Percentiles rank a stretch among this genome's conserved stretches.
Conservation (phyloP, 2,329 filamentous ascomycete genomes). For the Colletotrichum filicis region DNA sequence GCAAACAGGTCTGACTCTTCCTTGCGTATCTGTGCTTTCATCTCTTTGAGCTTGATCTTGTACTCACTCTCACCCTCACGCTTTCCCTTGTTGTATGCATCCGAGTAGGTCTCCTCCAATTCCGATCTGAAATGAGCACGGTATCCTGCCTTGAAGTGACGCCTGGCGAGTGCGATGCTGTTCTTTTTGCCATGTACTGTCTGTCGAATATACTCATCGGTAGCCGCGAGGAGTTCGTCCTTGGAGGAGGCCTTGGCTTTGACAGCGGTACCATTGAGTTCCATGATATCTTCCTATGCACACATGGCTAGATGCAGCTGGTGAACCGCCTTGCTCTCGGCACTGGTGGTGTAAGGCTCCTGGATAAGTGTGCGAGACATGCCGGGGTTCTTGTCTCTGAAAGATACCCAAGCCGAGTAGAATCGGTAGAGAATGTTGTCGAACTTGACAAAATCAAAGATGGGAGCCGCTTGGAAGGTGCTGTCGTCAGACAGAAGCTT, state of each 20-base stretch:
- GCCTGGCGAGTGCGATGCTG: neutral
- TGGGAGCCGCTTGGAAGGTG: neutral
- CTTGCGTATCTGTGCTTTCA: neutral
- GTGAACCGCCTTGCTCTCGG: neutral
- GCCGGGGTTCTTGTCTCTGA: neutral
- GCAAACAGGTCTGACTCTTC: neutral
- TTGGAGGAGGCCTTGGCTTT: neutral
- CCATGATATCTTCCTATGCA: neutral
- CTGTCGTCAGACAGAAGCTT: neutral
- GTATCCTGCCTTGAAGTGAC: neutral
- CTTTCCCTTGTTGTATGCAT: neutral
- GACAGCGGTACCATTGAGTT: neutral
- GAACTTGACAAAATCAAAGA: neutral
- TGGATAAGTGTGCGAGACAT: neutral
- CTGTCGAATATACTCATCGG: neutral
- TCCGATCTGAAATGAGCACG: too few species aligned
- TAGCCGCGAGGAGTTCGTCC: neutral
- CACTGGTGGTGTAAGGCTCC: neutral
- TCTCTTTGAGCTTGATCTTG: neutral
- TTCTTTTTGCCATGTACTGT: neutral
- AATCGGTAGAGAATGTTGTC: neutral
- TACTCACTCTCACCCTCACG: neutral
- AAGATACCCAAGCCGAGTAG: neutral
- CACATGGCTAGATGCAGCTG: neutral
- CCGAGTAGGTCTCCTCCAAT: neutral